Base-by-base conservation (phyloP, 805 yeast species). In the Spathaspora boniae region DNA sequence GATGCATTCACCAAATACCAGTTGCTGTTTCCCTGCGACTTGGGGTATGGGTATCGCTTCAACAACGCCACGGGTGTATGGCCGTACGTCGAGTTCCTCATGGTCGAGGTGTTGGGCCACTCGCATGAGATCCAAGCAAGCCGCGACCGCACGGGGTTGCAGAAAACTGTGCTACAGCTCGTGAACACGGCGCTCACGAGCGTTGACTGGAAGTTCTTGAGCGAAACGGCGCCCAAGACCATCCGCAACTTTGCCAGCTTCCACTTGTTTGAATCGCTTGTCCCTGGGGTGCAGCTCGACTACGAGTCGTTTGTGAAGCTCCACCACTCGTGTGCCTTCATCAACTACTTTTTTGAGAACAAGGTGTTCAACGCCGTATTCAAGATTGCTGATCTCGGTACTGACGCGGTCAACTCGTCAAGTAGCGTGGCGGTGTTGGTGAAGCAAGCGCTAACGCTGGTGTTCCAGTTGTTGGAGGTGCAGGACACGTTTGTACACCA, bases 71-170 rank as follows among this genome's bases (percentile, higher is more conserved):
- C 68, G 12, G 95, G 96, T 2, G 58, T 87, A 5, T 77, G 88
- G 76, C 87, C 93, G 3, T 91, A 89, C 48, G 54, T 85, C 36
- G 91, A 86, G 35, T 87, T 76, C 47, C 53, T 88, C 9, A 50
- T 84, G n/a, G 60, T 71, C 9, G 84, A 82, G 28, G 76, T 88
- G 0, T 76, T 88, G 44, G 73, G 71, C 5, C 72, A 76, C 17
- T 62, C 85, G 2, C 35, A 60, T 2, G 56, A 66, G 6, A 54
- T 75, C 4, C 52, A 53, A 19, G 21, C 60, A 38, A 3, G 49
- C 40, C 41, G 37, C 0, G 72, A 71, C 11, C 65, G 59, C 33
- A 40, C 57, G 7, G 53, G 67, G 1, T 46, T 89, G 8, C 89
- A 85, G 48, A 42, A 57, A 2, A 65, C 73, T 1, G 66, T 86